Evolutionary conservation across 768 basidiomycete genomes (phyloP), one percentile per base, ranked within the genome.

Genomic region (Tulasnella sp.): DNA sequence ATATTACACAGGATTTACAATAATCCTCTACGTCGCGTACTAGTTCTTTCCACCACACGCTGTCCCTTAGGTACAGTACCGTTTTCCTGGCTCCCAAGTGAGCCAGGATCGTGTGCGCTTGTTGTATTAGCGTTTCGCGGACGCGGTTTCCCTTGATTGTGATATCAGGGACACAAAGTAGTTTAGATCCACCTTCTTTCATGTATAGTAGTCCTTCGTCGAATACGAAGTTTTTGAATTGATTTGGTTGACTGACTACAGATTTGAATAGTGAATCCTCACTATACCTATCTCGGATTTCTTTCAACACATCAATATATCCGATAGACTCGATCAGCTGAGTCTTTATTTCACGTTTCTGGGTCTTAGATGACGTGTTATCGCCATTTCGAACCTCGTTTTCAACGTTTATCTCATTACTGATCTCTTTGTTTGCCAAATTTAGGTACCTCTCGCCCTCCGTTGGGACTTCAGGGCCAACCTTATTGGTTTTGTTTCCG

Each of bases 1-100:
- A 67, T 4, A 32, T 34, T 12, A 37, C 32, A 29, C 64, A 67
- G 0, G 58, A 53, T 12, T 42, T 47, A 29, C 64, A 65, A 48
- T 61, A 66, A 1, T 22, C 43, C 1, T 40, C 22, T 25, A 59
- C 56, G 20, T 64, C 64, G 9, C 5, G 16, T 53, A n/a, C 22
- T 15, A 49, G 4, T 7, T 29, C 5, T 15, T 20, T 45, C 28
- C 29, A 24, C 27, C 20, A 50, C 15, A n/a, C 4, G 9, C n/a
- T 12, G 24, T 52, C 12, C 53, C 37, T 40, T 12, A 16, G 13
- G 19, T 32, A 53, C 24, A 29, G 19, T 19, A 13, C 5, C 29
- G 54, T 55, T 25, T 25, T 54, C n/a, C n/a, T 43, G 3, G 6
- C 8, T 2, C 34, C 54, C 10, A 44, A 31, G 29, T 53, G 40